Evolutionary conservation across 176 grass and related monocot genomes (phyloP).

Genomic region (Musa itinerans): DNA sequence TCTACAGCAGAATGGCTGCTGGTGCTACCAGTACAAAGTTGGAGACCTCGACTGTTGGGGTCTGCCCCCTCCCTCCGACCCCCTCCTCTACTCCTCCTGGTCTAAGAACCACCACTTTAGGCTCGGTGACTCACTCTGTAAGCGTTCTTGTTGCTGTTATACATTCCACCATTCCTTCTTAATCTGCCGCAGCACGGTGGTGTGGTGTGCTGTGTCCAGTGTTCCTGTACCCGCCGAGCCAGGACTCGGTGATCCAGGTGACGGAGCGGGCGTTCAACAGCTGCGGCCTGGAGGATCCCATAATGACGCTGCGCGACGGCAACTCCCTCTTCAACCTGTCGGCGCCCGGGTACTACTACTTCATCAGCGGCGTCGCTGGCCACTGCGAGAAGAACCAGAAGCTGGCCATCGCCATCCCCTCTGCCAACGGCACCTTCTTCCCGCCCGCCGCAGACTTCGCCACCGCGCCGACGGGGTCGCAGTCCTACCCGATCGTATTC

Average conservation of each 20-base stretch:
- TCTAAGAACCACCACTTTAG: slow-evolving; percentile 33
- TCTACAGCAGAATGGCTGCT: not conserved
- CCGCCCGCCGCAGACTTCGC: slow-evolving; percentile 26
- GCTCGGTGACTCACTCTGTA: slow-evolving; percentile 70
- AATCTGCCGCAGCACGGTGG: not conserved
- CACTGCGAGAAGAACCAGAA: slow-evolving; percentile 83
- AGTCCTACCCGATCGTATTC: not conserved
- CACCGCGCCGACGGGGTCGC: slow-evolving; percentile 2
- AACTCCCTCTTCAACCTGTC: slow-evolving; percentile 89
- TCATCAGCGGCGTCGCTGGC: slow-evolving; percentile 38
- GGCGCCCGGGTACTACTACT: slow-evolving; percentile 41
- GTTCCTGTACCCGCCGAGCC: slow-evolving; percentile 63
- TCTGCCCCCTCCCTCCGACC: slow-evolving; percentile 38
- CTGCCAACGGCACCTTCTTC: slow-evolving; percentile 49
- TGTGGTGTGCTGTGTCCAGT: slow-evolving; percentile 21
- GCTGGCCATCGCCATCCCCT: slow-evolving; percentile 56
- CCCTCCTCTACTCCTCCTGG: slow-evolving; percentile 58
- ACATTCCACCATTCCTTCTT: not conserved
- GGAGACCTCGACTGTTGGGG: slow-evolving; percentile 74
- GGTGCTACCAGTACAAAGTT: slow-evolving; percentile 58
- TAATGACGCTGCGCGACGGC: slow-evolving; percentile 51
- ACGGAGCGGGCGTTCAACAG: slow-evolving; percentile 45
- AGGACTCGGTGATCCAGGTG: slow-evolving; percentile 54
- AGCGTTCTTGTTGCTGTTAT: not conserved
- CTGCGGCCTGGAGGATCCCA: slow-evolving; percentile 41